Evolutionary conservation across 1,284 basidiomycete species (phyloP), one percentile per base, ranked within the genome.

Genomic region (Irpex sp.): DNA sequence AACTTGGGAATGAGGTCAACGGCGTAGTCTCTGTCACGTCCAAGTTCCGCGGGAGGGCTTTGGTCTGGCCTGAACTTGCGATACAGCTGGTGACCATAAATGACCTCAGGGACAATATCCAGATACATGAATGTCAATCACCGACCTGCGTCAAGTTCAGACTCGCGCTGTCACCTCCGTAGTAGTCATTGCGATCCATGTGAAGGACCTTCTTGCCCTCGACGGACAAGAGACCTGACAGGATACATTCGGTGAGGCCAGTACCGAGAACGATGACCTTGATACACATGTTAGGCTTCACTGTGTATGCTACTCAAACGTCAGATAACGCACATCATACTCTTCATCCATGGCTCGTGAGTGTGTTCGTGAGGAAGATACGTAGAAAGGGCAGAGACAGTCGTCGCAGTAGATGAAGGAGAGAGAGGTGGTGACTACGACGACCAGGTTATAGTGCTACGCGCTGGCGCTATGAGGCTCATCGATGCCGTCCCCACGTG

Each of bases 181-280:
- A 99, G 81, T 99, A 99, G 78, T 98, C 95, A 75, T 98, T 98
- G 69, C 97, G 85, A 81, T 99, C 97, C 88, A 99, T 98, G 80
- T 99, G 97, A 52, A 99, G 88, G 69, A 99, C 97, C 83, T 99
- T 99, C 85, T 99, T 98, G 71, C 97, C 97, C 74, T 98, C 97
- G 64, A 99, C 97, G 36, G 97, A 99, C 71, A 99, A 85, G 75
- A 96, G 83, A 67, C 94, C 96, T 15, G 96, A 98, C 67, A 99
- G 88, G 75, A 99, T 96, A 81, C 97, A 99, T 79, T 99, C 97
- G 62, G 97, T 97, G 75, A 99, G 82, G 68, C 97, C 97, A 66
- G 97, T 98, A 69, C 97, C 97, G 66, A 97, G 86, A 72, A 97
- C 94, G 75, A 97, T 86, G 75, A 96, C 93, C 94, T 96, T 49